Evolutionary conservation across 164 flowering plant genomes (phyloP).

Genomic region (Stephania japonica): DNA sequence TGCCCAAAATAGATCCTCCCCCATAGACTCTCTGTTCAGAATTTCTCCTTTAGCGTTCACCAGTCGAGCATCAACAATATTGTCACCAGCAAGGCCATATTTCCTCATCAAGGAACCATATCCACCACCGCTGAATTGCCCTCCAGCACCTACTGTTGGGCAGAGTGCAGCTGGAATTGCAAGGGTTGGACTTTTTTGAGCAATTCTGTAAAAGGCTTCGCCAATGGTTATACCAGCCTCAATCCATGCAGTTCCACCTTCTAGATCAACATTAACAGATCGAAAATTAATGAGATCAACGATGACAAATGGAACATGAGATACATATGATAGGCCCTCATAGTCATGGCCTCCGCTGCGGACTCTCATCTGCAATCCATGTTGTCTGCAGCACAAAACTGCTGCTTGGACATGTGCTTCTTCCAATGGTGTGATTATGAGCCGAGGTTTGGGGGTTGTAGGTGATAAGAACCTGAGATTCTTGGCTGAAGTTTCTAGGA

Average conservation of each 20-base stretch:
- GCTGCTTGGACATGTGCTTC: slow-evolving; percentile 7
- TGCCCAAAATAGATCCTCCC: slow-evolving; percentile 11
- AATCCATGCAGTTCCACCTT: slow-evolving; percentile 8
- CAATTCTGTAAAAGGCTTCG: slow-evolving; percentile 5
- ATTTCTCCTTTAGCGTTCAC: slow-evolving; percentile 4
- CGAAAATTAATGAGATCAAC: slow-evolving; percentile 6
- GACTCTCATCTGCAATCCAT: slow-evolving; percentile 5
- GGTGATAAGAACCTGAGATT: slow-evolving; percentile 9
- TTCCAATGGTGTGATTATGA: slow-evolving; percentile 7
- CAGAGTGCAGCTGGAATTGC: slow-evolving; percentile 6
- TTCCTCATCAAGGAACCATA: slow-evolving; percentile 9
- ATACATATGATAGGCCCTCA: slow-evolving; percentile 5
- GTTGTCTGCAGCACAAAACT: neutral
- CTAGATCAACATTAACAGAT: neutral
- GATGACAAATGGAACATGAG: slow-evolving; percentile 7
- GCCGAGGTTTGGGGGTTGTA: slow-evolving; percentile 1
- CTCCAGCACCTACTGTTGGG: slow-evolving; percentile 10
- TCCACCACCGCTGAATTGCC: slow-evolving; percentile 9
- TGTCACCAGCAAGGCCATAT: slow-evolving; percentile 9
- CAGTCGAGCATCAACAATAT: slow-evolving; percentile 6
- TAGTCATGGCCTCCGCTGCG: slow-evolving; percentile 11
- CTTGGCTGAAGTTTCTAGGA: neutral
- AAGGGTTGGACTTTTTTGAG: neutral
- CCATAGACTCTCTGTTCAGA: slow-evolving; percentile 6
- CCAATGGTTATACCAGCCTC: slow-evolving; percentile 8